These are phyloP conservation scores for Fraxinus sp. DNA, from an alignment of 305 asterid species.

Conservation along the genomic window DNA sequence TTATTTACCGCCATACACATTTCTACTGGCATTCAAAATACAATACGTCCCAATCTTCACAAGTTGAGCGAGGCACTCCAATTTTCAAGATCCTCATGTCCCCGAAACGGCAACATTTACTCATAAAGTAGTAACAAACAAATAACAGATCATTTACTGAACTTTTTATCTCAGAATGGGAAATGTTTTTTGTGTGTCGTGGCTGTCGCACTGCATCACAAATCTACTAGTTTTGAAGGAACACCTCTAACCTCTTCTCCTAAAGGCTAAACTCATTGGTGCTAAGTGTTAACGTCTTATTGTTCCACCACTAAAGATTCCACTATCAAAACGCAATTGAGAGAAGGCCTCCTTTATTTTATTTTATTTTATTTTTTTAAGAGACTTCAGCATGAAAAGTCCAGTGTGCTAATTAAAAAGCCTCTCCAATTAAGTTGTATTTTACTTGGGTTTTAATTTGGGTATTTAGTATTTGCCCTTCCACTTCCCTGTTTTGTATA, in stretches of 20 bases:
- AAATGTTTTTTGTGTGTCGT: background rate
- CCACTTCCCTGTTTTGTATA: background rate
- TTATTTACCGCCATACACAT: background rate
- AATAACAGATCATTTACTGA: background rate
- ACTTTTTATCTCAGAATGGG: background rate
- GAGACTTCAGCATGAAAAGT: background rate
- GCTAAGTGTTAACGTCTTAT: background rate
- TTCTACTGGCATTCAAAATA: background rate
- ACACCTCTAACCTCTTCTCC: background rate
- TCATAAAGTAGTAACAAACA: background rate
- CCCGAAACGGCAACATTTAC: background rate
- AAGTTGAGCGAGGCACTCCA: background rate
- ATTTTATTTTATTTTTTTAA: background rate
- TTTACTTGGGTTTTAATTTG: background rate
- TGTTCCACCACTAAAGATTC: background rate
- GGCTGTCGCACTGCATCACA: background rate
- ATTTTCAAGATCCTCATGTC: background rate
- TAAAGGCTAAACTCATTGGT: background rate
- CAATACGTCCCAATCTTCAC: background rate
- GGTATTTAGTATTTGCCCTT: background rate
- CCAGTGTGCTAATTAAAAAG: background rate
- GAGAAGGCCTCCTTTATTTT: background rate
- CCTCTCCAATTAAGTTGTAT: background rate
- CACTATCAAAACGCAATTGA: background rate
- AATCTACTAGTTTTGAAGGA: background rate